Percentiles rank a stretch among this genome's conserved stretches.
phyloP scores from a whole-genome alignment of 1,284 basidiomycete genomes.

The Cutaneotrichosporon mucoides region DNA sequence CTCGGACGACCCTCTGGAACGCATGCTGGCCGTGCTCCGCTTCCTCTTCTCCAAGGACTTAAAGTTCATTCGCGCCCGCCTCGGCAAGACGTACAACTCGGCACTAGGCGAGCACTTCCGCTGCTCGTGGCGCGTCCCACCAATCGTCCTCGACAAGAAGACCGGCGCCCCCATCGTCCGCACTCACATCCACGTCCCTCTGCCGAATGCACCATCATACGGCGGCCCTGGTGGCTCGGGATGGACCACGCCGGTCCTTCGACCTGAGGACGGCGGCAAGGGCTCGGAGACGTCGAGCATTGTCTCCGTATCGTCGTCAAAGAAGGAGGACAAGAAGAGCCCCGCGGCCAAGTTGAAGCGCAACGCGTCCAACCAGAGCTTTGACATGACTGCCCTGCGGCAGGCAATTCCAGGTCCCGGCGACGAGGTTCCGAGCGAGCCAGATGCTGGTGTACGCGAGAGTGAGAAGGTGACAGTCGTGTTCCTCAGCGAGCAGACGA shows the following conservation, averaged over 20 bases:
- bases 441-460: constrained; percentile 48
- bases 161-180: constrained; percentile 47
- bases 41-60: constrained; percentile 93
- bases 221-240: constrained; percentile 43
- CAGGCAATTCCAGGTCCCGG: constrained; percentile 42
- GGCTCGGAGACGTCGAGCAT: constrained; percentile 18
- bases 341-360: neutral
- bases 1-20: constrained; percentile 80
- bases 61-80: constrained; percentile 84
- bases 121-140: constrained; percentile 60
- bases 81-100: constrained; percentile 95
- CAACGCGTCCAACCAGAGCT: constrained; percentile 8
- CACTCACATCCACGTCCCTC: constrained; percentile 47
- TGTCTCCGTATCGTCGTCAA: constrained; percentile 31
- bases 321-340: constrained; percentile 11
- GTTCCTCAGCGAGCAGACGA: constrained; percentile 79
- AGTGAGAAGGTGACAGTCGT: constrained; percentile 60
- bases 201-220: constrained; percentile 43
- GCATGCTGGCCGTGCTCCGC: constrained; percentile 84
- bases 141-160: constrained; percentile 42
- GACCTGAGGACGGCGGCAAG: constrained; percentile 40
- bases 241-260: constrained; percentile 44
- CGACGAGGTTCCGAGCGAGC: constrained; percentile 39
- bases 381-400: constrained; percentile 14
- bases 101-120: constrained; percentile 89